These are phyloP conservation scores for Rhizomucor miehei DNA, from an alignment of 371 early-diverging fungal genomes.

Conservation along the genomic window DNA sequence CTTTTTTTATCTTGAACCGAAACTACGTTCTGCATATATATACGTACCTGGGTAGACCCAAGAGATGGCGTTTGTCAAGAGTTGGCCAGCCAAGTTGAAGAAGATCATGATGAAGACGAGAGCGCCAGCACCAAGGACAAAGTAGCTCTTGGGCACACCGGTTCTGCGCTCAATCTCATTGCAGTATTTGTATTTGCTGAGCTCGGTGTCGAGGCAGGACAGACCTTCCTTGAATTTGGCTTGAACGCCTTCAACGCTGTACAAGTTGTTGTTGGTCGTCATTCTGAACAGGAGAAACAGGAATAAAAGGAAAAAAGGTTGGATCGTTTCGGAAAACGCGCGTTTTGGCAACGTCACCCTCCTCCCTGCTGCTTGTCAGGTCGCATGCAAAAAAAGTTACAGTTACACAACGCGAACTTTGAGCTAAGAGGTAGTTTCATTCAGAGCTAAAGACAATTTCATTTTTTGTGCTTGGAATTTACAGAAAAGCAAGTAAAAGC, in stretches of 20 bases:
- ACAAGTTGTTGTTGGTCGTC: slow-evolving; percentile 9
- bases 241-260: slow-evolving; percentile 21
- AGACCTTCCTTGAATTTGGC: slow-evolving; percentile 13
- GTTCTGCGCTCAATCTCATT: slow-evolving; percentile 68
- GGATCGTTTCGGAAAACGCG: background rate
- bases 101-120: slow-evolving; percentile 73
- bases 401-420: no score
- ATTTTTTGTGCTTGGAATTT: no score
- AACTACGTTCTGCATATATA: slow-evolving; percentile 11
- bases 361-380: no score
- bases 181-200: slow-evolving; percentile 63
- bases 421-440: no score
- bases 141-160: slow-evolving; percentile 81
- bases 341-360: no score
- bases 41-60: slow-evolving; percentile 80
- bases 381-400: no score
- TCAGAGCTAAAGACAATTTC: no score
- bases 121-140: slow-evolving; percentile 59
- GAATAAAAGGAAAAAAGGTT: background rate
- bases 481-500: no score
- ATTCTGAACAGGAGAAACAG: slow-evolving; percentile 6
- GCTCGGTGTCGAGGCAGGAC: slow-evolving; percentile 69
- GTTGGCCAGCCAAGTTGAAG: slow-evolving; percentile 82
- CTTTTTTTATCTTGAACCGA: background rate
- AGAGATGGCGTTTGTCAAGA: slow-evolving; percentile 82